phyloP scores from a whole-genome alignment of 2,329 filamentous ascomycete genomes.

The Monilinia fructigena region DNA sequence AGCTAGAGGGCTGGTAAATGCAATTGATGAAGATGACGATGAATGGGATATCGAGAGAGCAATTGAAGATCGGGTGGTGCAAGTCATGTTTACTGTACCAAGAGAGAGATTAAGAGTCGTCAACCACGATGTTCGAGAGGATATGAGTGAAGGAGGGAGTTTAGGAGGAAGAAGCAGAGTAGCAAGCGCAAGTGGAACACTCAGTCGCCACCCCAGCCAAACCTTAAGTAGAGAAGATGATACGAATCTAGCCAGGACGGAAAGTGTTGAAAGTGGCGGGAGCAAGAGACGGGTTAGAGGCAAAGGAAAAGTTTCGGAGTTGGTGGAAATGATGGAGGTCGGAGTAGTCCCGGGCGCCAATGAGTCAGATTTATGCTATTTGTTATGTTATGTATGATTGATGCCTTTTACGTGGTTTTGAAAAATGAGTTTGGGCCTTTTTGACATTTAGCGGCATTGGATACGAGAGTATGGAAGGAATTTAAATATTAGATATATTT shows the following conservation, averaged over 20 bases:
- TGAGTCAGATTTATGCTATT: neutral
- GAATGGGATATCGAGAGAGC: slow-evolving; percentile 78
- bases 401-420: neutral
- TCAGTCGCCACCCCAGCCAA: slow-evolving; percentile 17
- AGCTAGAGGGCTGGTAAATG: neutral
- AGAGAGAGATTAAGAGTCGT: slow-evolving; percentile 85
- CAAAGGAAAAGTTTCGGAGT: slow-evolving; percentile 33
- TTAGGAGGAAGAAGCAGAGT: slow-evolving; percentile 34
- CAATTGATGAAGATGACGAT: slow-evolving; percentile 40
- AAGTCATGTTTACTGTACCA: slow-evolving; percentile 92
- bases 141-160: slow-evolving; percentile 44
- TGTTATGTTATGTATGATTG: neutral
- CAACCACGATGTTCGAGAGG: slow-evolving; percentile 64
- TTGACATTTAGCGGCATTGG: slow-evolving; percentile 16
- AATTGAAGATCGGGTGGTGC: slow-evolving; percentile 68
- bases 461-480: neutral
- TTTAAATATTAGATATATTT: slow-evolving; percentile 3
- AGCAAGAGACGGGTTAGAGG: slow-evolving; percentile 26
- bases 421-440: neutral
- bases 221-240: slow-evolving; percentile 21
- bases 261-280: slow-evolving; percentile 16
- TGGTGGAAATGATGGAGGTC: slow-evolving; percentile 36
- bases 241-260: slow-evolving; percentile 11
- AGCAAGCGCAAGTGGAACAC: slow-evolving; percentile 29
- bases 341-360: slow-evolving; percentile 31